phyloP scores from a whole-genome alignment of 495 filamentous ascomycete genomes.

The Aspergillus haitiensis region DNA sequence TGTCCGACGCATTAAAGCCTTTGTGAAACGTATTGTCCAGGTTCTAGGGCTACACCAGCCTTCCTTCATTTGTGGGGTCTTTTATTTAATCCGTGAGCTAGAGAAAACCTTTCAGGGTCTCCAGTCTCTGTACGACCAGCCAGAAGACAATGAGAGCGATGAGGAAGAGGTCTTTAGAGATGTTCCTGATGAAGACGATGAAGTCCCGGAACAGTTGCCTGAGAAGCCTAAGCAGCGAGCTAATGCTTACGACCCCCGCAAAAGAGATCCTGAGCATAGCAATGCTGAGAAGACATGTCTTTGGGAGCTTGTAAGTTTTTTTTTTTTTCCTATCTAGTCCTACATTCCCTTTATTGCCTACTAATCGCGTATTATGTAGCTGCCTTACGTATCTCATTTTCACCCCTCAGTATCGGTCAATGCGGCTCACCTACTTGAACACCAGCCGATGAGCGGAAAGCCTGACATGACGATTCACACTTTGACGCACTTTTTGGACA shows the following conservation, averaged over 20 bases:
- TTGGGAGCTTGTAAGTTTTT: constrained; percentile 75
- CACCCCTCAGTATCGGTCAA: constrained; percentile 95
- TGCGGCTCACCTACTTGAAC: constrained; percentile 65
- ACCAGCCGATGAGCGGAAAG: constrained; percentile 72
- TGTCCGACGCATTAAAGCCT: constrained; percentile 87
- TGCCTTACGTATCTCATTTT: constrained; percentile 79
- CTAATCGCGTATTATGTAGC: constrained; percentile 25
- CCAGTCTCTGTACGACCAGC: constrained; percentile 66
- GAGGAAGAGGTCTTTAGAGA: constrained; percentile 75
- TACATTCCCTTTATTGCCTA: constrained; percentile 6
- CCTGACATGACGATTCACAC: constrained; percentile 86
- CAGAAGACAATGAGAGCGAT: constrained; percentile 65
- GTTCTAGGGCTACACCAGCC: constrained; percentile 85
- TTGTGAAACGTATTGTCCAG: constrained; percentile 89
- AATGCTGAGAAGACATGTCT: constrained; percentile 87
- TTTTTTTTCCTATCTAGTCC: background rate
- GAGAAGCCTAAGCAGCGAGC: constrained; percentile 30
- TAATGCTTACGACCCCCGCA: constrained; percentile 75
- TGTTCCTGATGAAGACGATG: constrained; percentile 57
- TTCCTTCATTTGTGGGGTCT: constrained; percentile 82
- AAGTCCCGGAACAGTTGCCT: constrained; percentile 28
- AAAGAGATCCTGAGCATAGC: constrained; percentile 85
- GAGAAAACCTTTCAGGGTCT: constrained; percentile 73
- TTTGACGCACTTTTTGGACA: constrained; percentile 91
- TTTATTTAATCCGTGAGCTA: constrained; percentile 84